These are phyloP conservation scores for Pestalotiopsis fici DNA, from an alignment of 2,329 filamentous ascomycete genomes.

Conservation along the genomic window DNA sequence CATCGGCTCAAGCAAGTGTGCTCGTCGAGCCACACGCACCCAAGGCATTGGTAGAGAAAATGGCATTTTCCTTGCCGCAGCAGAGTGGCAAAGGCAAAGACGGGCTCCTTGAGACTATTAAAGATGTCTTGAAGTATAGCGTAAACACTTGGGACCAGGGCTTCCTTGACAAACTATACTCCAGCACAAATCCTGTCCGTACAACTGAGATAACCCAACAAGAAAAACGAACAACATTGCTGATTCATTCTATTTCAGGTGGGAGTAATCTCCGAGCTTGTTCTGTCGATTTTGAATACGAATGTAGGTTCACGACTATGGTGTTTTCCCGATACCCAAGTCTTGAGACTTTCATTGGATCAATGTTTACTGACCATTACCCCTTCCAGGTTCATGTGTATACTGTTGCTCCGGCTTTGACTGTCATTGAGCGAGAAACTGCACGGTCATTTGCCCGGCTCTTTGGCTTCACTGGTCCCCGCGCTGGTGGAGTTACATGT, in stretches of 20 bases:
- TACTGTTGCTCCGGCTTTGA: conserved; percentile 87
- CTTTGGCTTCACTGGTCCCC: conserved; percentile 73
- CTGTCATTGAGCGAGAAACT: conserved; percentile 84
- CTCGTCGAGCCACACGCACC: conserved; percentile 66
- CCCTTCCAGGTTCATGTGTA: conserved; percentile 75
- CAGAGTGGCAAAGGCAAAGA: conserved; percentile 63
- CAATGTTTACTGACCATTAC: not conserved
- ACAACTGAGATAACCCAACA: too few relatives aligned
- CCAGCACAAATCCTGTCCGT: conserved; percentile 78
- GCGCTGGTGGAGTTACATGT: conserved; percentile 59
- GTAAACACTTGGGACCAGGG: conserved; percentile 99
- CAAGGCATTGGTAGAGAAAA: conserved; percentile 53
- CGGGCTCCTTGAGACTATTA: conserved; percentile 71
- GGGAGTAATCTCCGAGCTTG: conserved; percentile 80
- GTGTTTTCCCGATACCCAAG: not conserved
- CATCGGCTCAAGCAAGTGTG: conserved; percentile 44
- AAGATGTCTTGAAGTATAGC: conserved; percentile 76
- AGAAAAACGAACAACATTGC: not conserved
- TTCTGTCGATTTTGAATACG: conserved; percentile 86
- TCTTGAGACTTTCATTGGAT: not conserved
- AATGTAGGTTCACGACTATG: conserved; percentile 57
- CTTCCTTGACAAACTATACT: conserved; percentile 93
- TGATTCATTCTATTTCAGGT: conserved; percentile 46
- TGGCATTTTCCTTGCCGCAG: conserved; percentile 60
- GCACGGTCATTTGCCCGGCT: conserved; percentile 70